A percentile compares a stretch with the other conserved stretches of the same genome.
These are phyloP conservation scores for Rhododendron ovatum DNA, from an alignment of 148 eudicot species.

Conservation along the genomic window DNA sequence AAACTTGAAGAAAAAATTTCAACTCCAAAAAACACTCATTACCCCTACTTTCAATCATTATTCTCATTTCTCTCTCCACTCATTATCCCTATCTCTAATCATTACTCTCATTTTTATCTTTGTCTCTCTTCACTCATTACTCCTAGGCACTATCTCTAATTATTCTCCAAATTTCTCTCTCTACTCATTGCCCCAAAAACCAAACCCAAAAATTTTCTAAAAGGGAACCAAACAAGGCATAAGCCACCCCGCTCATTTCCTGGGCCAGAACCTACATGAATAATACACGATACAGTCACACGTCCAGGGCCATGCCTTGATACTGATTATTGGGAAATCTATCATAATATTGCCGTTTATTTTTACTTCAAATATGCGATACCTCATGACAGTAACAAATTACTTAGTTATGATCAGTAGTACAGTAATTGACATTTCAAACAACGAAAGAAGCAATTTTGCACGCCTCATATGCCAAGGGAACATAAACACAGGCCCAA, in stretches of 20 bases:
- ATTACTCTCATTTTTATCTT: too few relatives aligned
- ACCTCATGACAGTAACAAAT: neutral
- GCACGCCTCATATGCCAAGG: neutral
- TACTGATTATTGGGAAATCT: neutral
- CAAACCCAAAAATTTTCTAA: too few relatives aligned
- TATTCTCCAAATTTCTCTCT: too few relatives aligned
- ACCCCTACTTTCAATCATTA: too few relatives aligned
- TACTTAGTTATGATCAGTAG: neutral
- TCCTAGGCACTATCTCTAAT: too few relatives aligned
- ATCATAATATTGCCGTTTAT: neutral
- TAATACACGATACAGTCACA: neutral
- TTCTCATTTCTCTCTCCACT: too few relatives aligned
- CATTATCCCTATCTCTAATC: too few relatives aligned
- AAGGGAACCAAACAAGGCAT: too few relatives aligned
- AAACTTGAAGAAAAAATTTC: too few relatives aligned
- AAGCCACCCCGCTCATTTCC: neutral
- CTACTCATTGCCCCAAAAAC: too few relatives aligned
- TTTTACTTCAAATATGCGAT: neutral
- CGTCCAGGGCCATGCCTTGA: neutral
- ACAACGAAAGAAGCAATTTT: neutral
- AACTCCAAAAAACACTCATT: too few relatives aligned
- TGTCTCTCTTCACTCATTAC: too few relatives aligned
- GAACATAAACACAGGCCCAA: neutral
- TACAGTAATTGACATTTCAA: neutral
- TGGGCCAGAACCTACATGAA: neutral